A percentile compares a stretch with the other conserved stretches of the same genome.
Evolutionary conservation across 164 flowering plant genomes (phyloP).

Genomic region (Sedum album): DNA sequence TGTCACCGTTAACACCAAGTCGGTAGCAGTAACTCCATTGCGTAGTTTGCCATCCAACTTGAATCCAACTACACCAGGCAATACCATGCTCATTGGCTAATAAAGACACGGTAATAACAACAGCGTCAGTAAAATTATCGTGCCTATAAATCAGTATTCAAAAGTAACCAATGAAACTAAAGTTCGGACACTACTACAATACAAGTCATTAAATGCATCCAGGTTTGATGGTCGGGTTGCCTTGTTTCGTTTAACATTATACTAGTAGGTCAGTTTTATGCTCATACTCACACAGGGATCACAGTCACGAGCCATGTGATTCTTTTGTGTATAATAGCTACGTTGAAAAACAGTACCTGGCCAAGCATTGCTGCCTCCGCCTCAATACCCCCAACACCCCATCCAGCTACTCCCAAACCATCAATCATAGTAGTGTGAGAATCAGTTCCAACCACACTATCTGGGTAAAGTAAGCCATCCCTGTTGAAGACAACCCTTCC

Average conservation of each 20-base stretch:
- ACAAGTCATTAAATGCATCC: neutral
- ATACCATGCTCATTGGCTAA: slow-evolving; percentile 12
- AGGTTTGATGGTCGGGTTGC: neutral
- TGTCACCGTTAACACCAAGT: slow-evolving; percentile 8
- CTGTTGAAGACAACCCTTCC: slow-evolving; percentile 85
- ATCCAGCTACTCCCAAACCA: slow-evolving; percentile 96
- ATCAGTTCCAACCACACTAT: slow-evolving; percentile 96
- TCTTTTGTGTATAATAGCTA: neutral
- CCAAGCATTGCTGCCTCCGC: slow-evolving; percentile 99
- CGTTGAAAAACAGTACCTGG: slow-evolving; percentile 43
- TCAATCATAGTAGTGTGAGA: slow-evolving; percentile 98
- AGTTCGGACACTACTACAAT: neutral
- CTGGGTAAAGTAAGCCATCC: slow-evolving; percentile 79
- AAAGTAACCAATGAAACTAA: neutral
- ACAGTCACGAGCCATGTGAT: neutral
- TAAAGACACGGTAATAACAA: neutral
- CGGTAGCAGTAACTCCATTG: slow-evolving; percentile 8
- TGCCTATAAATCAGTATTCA: neutral
- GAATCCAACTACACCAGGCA: slow-evolving; percentile 12
- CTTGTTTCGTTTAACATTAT: neutral
- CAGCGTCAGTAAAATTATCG: neutral
- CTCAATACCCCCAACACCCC: slow-evolving; percentile 99
- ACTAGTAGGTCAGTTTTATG: neutral
- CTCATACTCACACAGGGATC: neutral
- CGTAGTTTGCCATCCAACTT: slow-evolving; percentile 6